Evolutionary conservation across 1,284 basidiomycete genomes (phyloP).

Genomic region (Cyathus olla): DNA sequence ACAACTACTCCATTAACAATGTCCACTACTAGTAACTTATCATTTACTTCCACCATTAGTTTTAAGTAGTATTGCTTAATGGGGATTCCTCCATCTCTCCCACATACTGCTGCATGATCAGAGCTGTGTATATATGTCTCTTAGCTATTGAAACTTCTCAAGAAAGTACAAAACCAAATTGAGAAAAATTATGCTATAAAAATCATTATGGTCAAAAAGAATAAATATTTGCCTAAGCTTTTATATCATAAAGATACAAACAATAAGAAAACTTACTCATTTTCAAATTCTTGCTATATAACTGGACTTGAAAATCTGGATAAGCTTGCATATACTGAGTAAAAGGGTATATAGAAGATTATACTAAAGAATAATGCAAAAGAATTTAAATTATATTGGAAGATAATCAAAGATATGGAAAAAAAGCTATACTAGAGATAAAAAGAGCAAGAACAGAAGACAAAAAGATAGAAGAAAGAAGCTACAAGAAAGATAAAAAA

Average conservation of each 20-base stretch:
- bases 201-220: neutral
- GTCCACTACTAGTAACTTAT: neutral
- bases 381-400: neutral
- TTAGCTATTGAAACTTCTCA: neutral
- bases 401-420: neutral
- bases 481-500: neutral
- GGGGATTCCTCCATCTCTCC: neutral
- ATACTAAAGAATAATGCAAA: neutral
- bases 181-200: neutral
- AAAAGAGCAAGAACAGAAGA: neutral
- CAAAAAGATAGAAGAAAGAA: neutral
- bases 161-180: neutral
- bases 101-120: neutral
- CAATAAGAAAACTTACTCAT: neutral
- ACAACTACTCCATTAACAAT: neutral
- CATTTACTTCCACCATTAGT: neutral
- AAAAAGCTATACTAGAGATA: neutral
- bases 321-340: neutral
- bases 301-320: neutral
- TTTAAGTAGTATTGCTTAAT: neutral
- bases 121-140: neutral
- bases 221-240: neutral
- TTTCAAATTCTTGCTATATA: neutral
- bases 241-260: neutral
- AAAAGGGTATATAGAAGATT: neutral